Evolutionary conservation across 2,329 filamentous ascomycete species (phyloP).

Genomic region (Hymenoscyphus scutula): DNA sequence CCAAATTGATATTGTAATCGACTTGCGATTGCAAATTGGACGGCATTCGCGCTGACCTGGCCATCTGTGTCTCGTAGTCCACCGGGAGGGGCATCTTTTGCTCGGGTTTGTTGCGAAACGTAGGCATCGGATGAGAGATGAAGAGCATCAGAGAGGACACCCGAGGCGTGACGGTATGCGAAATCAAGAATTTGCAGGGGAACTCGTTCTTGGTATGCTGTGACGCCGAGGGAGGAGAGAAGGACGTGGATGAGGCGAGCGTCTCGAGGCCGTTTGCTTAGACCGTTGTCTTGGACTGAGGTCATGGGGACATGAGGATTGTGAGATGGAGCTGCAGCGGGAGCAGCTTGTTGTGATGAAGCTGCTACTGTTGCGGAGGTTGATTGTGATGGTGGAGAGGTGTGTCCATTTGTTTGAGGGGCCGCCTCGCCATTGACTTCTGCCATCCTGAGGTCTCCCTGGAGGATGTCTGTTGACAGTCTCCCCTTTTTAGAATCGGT

Average conservation of each 20-base stretch:
- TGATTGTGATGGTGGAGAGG: slow-evolving; percentile 33
- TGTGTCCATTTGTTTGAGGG: slow-evolving; percentile 54
- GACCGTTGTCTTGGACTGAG: slow-evolving; percentile 35
- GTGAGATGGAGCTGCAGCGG: slow-evolving; percentile 8
- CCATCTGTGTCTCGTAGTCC: slow-evolving; percentile 36
- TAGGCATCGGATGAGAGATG: slow-evolving; percentile 69
- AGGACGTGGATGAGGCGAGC: slow-evolving; percentile 75
- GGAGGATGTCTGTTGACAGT: background rate
- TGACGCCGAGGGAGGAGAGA: slow-evolving; percentile 74
- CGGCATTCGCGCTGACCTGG: slow-evolving; percentile 60
- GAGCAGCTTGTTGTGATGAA: slow-evolving; percentile 18
- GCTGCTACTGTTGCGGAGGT: slow-evolving; percentile 12
- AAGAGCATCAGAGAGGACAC: slow-evolving; percentile 67
- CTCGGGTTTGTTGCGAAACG: slow-evolving; percentile 41
- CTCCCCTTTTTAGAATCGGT: background rate
- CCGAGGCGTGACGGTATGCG: slow-evolving; percentile 76
- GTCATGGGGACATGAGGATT: slow-evolving; percentile 34
- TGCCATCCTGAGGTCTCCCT: slow-evolving; percentile 28
- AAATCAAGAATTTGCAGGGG: slow-evolving; percentile 82
- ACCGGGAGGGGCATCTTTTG: slow-evolving; percentile 34
- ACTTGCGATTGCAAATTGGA: slow-evolving; percentile 70
- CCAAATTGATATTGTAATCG: slow-evolving; percentile 69
- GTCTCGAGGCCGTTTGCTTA: slow-evolving; percentile 65
- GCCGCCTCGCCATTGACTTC: slow-evolving; percentile 35
- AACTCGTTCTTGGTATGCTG: slow-evolving; percentile 77